phyloP scores from a whole-genome alignment of 2,329 filamentous ascomycete species.

The Ramularia collo-cygni region DNA sequence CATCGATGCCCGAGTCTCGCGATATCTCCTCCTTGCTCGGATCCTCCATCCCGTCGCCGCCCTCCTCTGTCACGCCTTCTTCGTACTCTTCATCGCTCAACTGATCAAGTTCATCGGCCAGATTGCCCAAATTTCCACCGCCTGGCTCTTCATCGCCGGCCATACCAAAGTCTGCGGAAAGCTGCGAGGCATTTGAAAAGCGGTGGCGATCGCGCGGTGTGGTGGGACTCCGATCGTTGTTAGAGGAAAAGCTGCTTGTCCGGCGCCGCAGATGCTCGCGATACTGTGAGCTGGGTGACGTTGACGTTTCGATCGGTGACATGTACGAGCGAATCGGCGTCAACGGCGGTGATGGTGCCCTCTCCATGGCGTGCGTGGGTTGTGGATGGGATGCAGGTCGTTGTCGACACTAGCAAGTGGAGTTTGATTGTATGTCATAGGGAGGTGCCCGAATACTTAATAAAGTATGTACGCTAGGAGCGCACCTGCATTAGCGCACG shows the following conservation, averaged over 20 bases:
- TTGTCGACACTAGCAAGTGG: too few species aligned
- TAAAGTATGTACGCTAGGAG: too few species aligned
- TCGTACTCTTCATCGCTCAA: constrained; percentile 27
- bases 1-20: constrained; percentile 41
- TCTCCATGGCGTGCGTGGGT: constrained; percentile 12
- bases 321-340: constrained; percentile 38
- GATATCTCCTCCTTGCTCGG: constrained; percentile 27
- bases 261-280: constrained; percentile 24
- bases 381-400: too few species aligned
- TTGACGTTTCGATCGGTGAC: constrained; percentile 38
- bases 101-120: constrained; percentile 68
- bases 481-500: too few species aligned
- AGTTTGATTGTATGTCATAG: too few species aligned
- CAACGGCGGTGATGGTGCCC: constrained; percentile 32
- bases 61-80: constrained; percentile 21
- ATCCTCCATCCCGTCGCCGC: constrained; percentile 10
- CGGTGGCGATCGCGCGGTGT: constrained; percentile 35
- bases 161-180: constrained; percentile 33
- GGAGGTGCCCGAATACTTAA: too few species aligned
- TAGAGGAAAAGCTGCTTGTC: constrained; percentile 37
- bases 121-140: constrained; percentile 72
- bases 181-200: constrained; percentile 28
- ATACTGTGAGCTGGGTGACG: constrained; percentile 24
- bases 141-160: constrained; percentile 44
- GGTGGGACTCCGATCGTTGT: constrained; percentile 38